A percentile compares a stretch with the other conserved stretches of the same genome.
Evolutionary conservation across 139 green algal species (phyloP).

Genomic region (Monoraphidium neglectum): DNA sequence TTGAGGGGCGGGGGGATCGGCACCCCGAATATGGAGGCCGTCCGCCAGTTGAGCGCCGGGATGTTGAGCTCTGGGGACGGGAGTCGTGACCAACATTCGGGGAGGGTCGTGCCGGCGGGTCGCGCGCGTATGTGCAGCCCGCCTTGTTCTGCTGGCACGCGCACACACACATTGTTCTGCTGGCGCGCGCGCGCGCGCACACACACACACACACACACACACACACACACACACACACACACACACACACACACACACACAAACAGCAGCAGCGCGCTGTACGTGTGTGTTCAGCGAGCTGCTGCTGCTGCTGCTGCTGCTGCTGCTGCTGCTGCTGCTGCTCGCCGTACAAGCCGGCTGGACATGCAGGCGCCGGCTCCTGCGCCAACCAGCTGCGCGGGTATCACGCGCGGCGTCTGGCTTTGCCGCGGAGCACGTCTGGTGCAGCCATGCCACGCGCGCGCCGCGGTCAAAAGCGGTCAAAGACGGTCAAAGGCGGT

Average conservation of each 20-base stretch:
- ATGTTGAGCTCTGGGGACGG: constrained; percentile 63
- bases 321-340: not conserved
- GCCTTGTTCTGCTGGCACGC: too few species aligned
- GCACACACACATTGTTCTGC: too few species aligned
- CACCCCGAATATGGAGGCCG: constrained; percentile 66
- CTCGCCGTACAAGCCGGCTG: too few species aligned
- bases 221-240: not conserved
- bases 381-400: too few species aligned
- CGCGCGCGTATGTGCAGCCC: too few species aligned
- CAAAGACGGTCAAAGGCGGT: too few species aligned
- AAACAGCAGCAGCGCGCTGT: not conserved
- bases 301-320: not conserved
- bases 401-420: not conserved
- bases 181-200: too few species aligned
- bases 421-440: not conserved
- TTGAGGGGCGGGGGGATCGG: constrained; percentile 77
- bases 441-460: not conserved
- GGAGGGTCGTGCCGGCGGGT: too few species aligned
- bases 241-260: not conserved
- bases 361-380: too few species aligned
- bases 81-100: too few species aligned
- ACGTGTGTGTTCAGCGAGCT: not conserved
- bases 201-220: not conserved
- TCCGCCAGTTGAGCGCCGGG: constrained; percentile 66
- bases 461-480: too few species aligned